Conservation (phyloP, 2,329 filamentous ascomycete genomes). For the Mycosphaerella sp. region DNA sequence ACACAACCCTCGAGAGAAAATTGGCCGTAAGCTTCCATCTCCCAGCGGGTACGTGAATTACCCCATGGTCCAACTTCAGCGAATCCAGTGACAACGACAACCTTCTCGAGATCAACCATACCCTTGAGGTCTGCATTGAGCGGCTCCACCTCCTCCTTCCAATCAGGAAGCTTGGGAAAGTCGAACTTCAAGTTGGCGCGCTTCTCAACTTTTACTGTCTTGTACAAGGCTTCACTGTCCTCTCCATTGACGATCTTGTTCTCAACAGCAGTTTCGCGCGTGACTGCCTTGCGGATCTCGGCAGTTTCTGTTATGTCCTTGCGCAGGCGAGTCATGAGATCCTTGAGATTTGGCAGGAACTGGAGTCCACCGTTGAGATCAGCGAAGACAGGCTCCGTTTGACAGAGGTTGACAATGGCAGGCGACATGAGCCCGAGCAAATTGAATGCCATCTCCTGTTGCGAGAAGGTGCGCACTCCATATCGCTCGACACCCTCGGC, state of each 20-base stretch:
- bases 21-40: constrained; percentile 96
- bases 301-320: constrained; percentile 94
- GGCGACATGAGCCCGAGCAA: constrained; percentile 93
- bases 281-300: constrained; percentile 86
- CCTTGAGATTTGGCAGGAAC: constrained; percentile 93
- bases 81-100: constrained; percentile 95
- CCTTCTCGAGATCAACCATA: constrained; percentile 98
- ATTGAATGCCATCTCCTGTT: constrained; percentile 99
- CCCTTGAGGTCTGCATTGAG: constrained; percentile 85
- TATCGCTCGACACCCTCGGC: constrained; percentile 95
- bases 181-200: constrained; percentile 98
- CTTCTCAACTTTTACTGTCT: constrained; percentile 86
- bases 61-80: constrained; percentile 96
- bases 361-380: constrained; percentile 97
- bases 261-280: constrained; percentile 91
- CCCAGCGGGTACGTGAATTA: constrained; percentile 96
- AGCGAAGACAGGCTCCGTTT: constrained; percentile 90
- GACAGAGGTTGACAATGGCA: constrained; percentile 88
- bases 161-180: constrained; percentile 84
- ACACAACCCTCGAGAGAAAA: constrained; percentile 98
- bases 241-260: constrained; percentile 97
- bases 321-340: constrained; percentile 85
- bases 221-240: constrained; percentile 84
- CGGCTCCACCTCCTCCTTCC: constrained; percentile 83
- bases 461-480: constrained; percentile 95